Base-by-base conservation (phyloP, 2,329 filamentous ascomycete genomes). In the Calonectria multiphialidica region DNA sequence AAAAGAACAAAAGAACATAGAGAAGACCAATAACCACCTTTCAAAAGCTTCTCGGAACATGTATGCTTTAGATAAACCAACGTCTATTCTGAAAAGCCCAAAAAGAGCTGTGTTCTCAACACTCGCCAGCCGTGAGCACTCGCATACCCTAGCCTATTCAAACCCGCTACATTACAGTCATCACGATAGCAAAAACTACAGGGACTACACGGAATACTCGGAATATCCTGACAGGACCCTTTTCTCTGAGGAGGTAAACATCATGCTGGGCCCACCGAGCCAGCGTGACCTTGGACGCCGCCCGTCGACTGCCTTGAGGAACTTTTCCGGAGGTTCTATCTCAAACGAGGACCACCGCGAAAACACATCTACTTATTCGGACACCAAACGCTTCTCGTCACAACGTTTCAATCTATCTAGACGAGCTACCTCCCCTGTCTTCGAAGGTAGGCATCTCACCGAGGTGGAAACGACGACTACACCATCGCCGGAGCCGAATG, bases 331-430 rank as follows among this genome's bases (percentile, higher is more conserved):
- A 23, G 13, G 70, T 12, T 61, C 44, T 12, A 67, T 45, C 18
- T 55, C 71, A 13, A 69, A 70, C 30, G 74, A 70, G 44, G 59
- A 57, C 28, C 49, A 53, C 28, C 33, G 35, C 5, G 66, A 40
- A 21, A 25, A 72, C 4, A 70, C n/a, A 35, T 57, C 61, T 25
- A 57, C 63, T 40, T 68, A 59, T 9, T 59, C 42, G 8, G 74
- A 73, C 18, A 50, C 61, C 2, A 63, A 72, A 21, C 59, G 55
- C 6, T 66, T 71, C 55, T 72, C 72, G 23, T 66, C 70, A 35
- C 74, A 73, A 49, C 65, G 72, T 8, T 68, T 57, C 25, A 72
- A 75, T 59, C 47, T 35, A 10, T 59, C 66, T n/a, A 66, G 45
- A 44, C 59, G 66, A 47, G 44, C 55, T 23, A 45, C 63, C 28